phyloP scores from a whole-genome alignment of 495 filamentous ascomycete species.

The Podospora pseudopauciseta region DNA sequence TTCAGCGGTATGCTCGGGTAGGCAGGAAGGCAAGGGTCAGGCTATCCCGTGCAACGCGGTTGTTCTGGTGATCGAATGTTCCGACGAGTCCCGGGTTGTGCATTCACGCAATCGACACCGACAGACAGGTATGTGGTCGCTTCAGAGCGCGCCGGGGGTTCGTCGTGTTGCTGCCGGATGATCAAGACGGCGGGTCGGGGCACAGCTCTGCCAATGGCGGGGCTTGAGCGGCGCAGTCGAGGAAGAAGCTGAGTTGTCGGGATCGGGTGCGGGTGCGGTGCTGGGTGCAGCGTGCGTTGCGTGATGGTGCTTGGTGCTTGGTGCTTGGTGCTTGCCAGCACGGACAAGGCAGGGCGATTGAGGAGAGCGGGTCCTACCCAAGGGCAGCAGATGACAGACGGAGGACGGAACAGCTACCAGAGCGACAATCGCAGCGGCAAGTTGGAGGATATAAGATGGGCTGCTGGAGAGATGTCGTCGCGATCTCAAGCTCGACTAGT shows the following conservation, averaged over 20 bases:
- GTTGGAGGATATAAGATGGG: neutral
- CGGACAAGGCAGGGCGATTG: conserved; percentile 6
- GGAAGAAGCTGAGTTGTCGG: neutral
- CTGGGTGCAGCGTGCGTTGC: neutral
- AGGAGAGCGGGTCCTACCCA: neutral
- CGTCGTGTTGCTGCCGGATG: conserved; percentile 7
- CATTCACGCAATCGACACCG: conserved; percentile 10
- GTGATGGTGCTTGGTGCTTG: conserved; percentile 8
- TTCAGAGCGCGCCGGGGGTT: conserved; percentile 10
- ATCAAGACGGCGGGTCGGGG: conserved; percentile 12
- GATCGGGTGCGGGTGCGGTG: neutral
- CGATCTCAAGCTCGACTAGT: neutral
- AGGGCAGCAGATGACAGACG: neutral
- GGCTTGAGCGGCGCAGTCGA: conserved; percentile 19
- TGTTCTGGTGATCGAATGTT: conserved; percentile 7
- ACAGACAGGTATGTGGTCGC: neutral
- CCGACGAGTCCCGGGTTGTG: neutral
- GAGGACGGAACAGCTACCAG: neutral
- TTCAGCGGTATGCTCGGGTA: conserved; percentile 8
- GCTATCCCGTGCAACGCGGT: conserved; percentile 14
- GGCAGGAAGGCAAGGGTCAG: neutral
- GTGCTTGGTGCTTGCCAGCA: conserved; percentile 8
- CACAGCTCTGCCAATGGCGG: conserved; percentile 10
- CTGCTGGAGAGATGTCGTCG: neutral
- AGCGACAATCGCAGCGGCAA: neutral